Evolutionary conservation across 805 yeast genomes (phyloP).

Genomic region (Ogataea nitratoaversa): DNA sequence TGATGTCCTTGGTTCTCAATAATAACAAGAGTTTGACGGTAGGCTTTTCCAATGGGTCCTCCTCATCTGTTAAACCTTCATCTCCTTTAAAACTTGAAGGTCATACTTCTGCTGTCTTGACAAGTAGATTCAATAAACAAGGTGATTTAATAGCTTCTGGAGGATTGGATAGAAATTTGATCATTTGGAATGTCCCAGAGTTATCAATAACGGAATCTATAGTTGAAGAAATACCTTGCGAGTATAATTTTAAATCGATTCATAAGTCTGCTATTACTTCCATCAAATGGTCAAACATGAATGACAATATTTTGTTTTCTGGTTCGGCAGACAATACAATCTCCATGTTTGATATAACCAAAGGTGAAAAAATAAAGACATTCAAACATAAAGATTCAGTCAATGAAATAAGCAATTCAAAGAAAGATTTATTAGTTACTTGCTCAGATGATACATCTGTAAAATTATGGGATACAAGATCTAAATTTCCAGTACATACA

Average conservation of each 20-base stretch:
- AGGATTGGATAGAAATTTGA: constrained; percentile 51
- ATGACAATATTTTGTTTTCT: constrained; percentile 41
- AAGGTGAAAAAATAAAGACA: constrained; percentile 52
- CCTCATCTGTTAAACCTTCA: background rate
- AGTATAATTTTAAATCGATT: constrained; percentile 8
- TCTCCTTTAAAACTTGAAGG: constrained; percentile 41
- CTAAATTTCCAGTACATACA: constrained; percentile 37
- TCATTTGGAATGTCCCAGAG: constrained; percentile 27
- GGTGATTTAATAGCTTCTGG: constrained; percentile 59
- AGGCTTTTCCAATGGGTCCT: background rate
- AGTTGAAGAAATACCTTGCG: constrained; percentile 13
- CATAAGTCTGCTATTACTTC: constrained; percentile 66
- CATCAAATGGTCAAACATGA: constrained; percentile 46
- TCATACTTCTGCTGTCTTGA: constrained; percentile 50
- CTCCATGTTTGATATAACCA: constrained; percentile 57
- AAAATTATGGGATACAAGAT: constrained; percentile 61
- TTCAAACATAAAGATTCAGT: constrained; percentile 38
- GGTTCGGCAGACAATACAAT: constrained; percentile 61
- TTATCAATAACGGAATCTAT: constrained; percentile 1
- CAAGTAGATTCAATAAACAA: constrained; percentile 45
- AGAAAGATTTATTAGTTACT: constrained; percentile 35
- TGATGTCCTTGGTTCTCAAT: background rate
- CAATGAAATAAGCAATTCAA: constrained; percentile 46
- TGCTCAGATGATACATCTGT: constrained; percentile 65
- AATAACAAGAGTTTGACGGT: background rate